These are phyloP conservation scores for Cryptosporidium meleagridis DNA, from an alignment of 169 alveolate genomes.

Conservation along the genomic window DNA sequence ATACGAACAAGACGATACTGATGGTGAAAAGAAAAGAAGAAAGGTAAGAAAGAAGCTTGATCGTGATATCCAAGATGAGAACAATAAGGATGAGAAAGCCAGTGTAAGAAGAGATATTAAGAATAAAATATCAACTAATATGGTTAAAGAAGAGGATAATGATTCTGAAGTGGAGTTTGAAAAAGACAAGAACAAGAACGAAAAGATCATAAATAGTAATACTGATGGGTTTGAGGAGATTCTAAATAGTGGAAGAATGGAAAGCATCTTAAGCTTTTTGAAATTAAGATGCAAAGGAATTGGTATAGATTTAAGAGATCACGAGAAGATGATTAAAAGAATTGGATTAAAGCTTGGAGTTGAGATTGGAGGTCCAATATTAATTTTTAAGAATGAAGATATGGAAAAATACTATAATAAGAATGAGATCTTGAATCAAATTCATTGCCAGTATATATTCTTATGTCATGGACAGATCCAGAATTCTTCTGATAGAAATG, in stretches of 20 bases:
- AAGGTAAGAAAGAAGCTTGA: not conserved
- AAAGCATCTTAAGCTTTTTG: not conserved
- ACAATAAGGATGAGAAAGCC: not conserved
- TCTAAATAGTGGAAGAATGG: conserved; percentile 36
- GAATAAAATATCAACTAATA: too few species aligned
- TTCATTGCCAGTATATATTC: conserved; percentile 28
- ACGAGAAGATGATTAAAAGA: not conserved
- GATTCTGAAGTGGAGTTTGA: not conserved
- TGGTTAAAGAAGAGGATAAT: not conserved
- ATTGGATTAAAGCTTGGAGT: conserved; percentile 19
- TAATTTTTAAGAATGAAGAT: conserved; percentile 7
- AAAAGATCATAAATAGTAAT: not conserved
- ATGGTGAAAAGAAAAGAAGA: not conserved
- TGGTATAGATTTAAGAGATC: not conserved
- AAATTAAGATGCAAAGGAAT: not conserved
- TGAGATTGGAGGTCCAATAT: conserved; percentile 50
- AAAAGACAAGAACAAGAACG: not conserved
- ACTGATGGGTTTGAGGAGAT: not conserved
- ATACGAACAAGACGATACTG: not conserved
- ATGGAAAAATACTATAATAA: not conserved
- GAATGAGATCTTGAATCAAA: not conserved
- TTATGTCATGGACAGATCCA: conserved; percentile 59
- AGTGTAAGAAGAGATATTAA: not conserved
- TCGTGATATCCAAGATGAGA: not conserved
- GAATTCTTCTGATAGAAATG: conserved; percentile 16